These are phyloP conservation scores for Aspergillus affinis DNA, from an alignment of 495 filamentous ascomycete genomes.

Conservation along the genomic window DNA sequence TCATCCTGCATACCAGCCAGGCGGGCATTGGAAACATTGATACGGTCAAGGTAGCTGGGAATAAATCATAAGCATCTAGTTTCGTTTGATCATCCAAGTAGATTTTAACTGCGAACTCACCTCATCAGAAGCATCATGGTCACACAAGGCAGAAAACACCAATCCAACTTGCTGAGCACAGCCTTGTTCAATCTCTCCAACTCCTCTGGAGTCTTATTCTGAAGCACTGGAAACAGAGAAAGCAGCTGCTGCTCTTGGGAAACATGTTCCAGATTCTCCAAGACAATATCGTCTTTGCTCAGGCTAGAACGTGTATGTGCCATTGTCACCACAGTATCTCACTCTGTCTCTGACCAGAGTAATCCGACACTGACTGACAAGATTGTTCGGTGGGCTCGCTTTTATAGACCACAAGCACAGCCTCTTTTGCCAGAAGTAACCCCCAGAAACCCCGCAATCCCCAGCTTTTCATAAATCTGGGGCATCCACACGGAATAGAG, in stretches of 20 bases:
- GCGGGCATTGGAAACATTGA: slow-evolving; percentile 18
- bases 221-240: slow-evolving; percentile 8
- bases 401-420: too few species aligned
- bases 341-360: too few species aligned
- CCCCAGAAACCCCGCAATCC: too few species aligned
- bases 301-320: too few species aligned
- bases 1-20: slow-evolving; percentile 15
- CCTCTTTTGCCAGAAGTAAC: too few species aligned
- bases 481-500: too few species aligned
- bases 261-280: slow-evolving; percentile 7
- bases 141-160: slow-evolving; percentile 12
- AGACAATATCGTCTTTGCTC: slow-evolving; percentile 1
- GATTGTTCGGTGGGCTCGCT: too few species aligned
- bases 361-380: too few species aligned
- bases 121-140: slow-evolving; percentile 15
- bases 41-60: slow-evolving; percentile 15
- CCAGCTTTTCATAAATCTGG: too few species aligned
- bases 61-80: not conserved
- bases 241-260: not conserved
- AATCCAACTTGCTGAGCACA: slow-evolving; percentile 14
- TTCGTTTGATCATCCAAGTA: not conserved
- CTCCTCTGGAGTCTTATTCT: slow-evolving; percentile 14
- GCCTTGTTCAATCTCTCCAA: slow-evolving; percentile 14
- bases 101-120: not conserved
- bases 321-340: too few species aligned